Base-by-base conservation (phyloP, 2,329 filamentous ascomycete species). In the Coleophoma eucalyptorum region DNA sequence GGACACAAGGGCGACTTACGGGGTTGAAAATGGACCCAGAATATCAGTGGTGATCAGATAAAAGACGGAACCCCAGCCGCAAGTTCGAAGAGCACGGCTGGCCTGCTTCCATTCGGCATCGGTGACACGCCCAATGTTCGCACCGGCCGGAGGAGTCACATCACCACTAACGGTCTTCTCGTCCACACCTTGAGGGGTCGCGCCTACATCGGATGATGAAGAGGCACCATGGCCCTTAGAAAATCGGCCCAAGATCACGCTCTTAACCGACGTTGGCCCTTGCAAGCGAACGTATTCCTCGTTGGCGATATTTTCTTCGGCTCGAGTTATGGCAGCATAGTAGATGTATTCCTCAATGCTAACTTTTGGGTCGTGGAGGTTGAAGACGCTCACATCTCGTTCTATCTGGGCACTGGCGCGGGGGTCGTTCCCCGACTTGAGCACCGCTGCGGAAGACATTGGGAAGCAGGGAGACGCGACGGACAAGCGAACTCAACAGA, bases 71-170 rank as follows among this genome's bases (percentile, higher is more conserved):
- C 73, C 72, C 65, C 71, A 69, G 1, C 68, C 68, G 0, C 74
- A 74, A 0, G 75, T 78, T 7, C 75, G 65, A 48, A 74, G 55
- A 4, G 72, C 70, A 19, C 75, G 70, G 19, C 69, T 71, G 2
- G 75, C 75, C 46, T 71, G 72, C 20, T 64, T 65, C 75, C 75
- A 77, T 52, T 79, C 75, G 3, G 70, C 65, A 13, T 72, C 67
- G 2, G 61, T 62, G 26, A 73, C 46, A 33, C 20, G 5, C 7
- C 20, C 19, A 16, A 20, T 11, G n/a, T 13, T 5, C 15, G 16
- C 6, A 38, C 19, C 19, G 37, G 33, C 7, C 51, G 26, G 42
- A 2, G 16, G 15, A 38, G 15, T 38, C 35, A n/a, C 13, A 12
- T 4, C 35, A 18, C 35, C 35, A 47, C 20, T 48, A 26, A 53